Conservation (phyloP, 495 filamentous ascomycete genomes). For the Xylaria sp. region DNA sequence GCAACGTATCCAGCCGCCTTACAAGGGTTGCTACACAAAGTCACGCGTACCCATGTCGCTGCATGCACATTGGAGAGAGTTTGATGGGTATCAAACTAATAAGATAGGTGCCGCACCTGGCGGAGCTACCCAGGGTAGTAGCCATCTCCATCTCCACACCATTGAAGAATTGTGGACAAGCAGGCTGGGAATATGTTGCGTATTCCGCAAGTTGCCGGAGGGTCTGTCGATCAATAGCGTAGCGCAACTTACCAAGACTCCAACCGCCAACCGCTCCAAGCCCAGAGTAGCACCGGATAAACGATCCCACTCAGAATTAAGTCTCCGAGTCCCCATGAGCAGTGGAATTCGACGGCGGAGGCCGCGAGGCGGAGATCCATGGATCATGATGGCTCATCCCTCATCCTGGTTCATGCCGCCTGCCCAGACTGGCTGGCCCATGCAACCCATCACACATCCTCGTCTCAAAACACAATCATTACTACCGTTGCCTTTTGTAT, state of each 20-base stretch:
- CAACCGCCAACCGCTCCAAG: slow-evolving; percentile 4
- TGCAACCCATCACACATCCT: slow-evolving; percentile 1
- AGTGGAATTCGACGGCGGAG: neutral
- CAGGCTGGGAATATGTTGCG: slow-evolving; percentile 5
- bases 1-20: neutral
- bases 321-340: neutral
- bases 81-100: neutral
- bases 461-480: neutral
- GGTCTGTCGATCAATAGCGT: neutral
- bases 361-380: neutral
- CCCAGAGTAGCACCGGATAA: neutral
- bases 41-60: neutral
- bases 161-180: neutral
- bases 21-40: too few relatives aligned
- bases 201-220: slow-evolving; percentile 19
- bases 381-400: neutral
- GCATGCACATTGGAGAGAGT: neutral
- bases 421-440: too few relatives aligned
- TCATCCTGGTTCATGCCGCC: too few relatives aligned
- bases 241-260: neutral
- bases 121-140: too few relatives aligned
- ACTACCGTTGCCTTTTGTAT: neutral
- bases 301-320: neutral
- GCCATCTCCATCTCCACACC: neutral
- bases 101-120: neutral